phyloP scores from a whole-genome alignment of 2,329 filamentous ascomycete species.

The Elsinoe fawcettii region DNA sequence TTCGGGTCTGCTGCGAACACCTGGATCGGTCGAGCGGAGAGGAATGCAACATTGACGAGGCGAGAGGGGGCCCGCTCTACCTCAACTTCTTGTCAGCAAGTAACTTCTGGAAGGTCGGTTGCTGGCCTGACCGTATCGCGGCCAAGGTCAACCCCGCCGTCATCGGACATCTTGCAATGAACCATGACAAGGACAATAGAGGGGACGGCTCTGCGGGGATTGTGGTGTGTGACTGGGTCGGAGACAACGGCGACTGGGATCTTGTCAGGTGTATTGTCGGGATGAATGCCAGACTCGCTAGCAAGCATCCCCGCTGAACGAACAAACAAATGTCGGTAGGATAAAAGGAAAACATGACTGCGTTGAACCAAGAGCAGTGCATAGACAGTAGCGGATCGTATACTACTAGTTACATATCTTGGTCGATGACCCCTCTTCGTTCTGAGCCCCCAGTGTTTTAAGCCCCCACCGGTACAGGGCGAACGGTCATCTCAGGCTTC shows the following conservation, averaged over 20 bases:
- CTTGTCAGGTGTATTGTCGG: constrained; percentile 77
- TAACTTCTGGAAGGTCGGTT: constrained; percentile 87
- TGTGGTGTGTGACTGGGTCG: constrained; percentile 91
- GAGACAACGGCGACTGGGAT: constrained; percentile 81
- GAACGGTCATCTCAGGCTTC: too few species aligned
- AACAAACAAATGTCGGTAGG: neutral
- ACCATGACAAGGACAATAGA: constrained; percentile 25
- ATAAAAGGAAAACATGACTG: neutral
- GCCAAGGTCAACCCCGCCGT: constrained; percentile 74
- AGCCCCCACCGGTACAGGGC: too few species aligned
- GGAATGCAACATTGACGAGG: constrained; percentile 31
- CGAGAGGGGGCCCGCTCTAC: constrained; percentile 57
- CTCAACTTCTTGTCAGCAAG: constrained; percentile 86
- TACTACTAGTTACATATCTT: too few species aligned
- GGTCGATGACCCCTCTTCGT: too few species aligned
- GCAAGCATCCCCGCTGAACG: constrained; percentile 23
- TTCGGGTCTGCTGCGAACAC: constrained; percentile 63
- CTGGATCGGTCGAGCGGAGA: constrained; percentile 56
- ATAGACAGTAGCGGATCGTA: too few species aligned
- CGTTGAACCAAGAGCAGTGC: neutral
- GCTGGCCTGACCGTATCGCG: constrained; percentile 91
- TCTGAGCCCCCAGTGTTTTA: too few species aligned
- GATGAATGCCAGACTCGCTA: constrained; percentile 65
- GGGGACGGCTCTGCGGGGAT: constrained; percentile 66
- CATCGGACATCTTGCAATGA: constrained; percentile 49